These are phyloP conservation scores for Pichia exigua DNA, from an alignment of 805 yeast species.

Conservation along the genomic window DNA sequence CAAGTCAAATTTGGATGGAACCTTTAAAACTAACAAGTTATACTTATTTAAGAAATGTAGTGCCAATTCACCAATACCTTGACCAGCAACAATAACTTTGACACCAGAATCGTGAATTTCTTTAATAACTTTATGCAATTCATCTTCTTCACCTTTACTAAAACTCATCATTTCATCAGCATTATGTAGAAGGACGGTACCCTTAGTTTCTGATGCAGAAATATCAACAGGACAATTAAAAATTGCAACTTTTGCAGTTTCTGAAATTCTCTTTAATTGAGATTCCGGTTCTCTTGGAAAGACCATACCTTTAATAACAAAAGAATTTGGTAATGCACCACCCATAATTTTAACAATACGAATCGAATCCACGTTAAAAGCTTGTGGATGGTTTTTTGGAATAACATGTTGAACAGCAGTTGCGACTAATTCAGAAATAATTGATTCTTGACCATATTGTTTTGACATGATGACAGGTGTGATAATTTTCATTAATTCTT, in stretches of 20 bases:
- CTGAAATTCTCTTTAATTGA: slow-evolving; percentile 53
- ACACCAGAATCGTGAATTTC: slow-evolving; percentile 81
- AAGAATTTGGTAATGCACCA: slow-evolving; percentile 60
- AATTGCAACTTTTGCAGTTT: slow-evolving; percentile 78
- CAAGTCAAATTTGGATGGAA: slow-evolving; percentile 88
- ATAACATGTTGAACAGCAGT: slow-evolving; percentile 77
- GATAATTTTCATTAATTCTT: slow-evolving; percentile 62
- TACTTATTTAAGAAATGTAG: slow-evolving; percentile 87
- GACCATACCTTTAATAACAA: slow-evolving; percentile 94
- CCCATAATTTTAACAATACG: slow-evolving; percentile 98
- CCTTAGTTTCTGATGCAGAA: slow-evolving; percentile 95
- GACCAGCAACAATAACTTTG: slow-evolving; percentile 87
- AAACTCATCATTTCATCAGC: slow-evolving; percentile 96
- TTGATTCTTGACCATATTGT: slow-evolving; percentile 82
- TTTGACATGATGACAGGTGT: slow-evolving; percentile 88
- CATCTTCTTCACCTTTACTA: slow-evolving; percentile 93
- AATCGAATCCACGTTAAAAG: slow-evolving; percentile 85
- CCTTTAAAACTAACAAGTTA: slow-evolving; percentile 76
- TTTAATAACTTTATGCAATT: slow-evolving; percentile 76
- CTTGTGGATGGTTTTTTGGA: slow-evolving; percentile 56
- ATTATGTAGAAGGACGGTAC: slow-evolving; percentile 90
- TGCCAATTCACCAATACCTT: slow-evolving; percentile 87
- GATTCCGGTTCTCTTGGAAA: slow-evolving; percentile 98
- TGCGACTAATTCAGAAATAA: slow-evolving; percentile 67
- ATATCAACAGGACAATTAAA: slow-evolving; percentile 92